These are phyloP conservation scores for Penicillium nucicola DNA, from an alignment of 495 filamentous ascomycete species.

Conservation along the genomic window DNA sequence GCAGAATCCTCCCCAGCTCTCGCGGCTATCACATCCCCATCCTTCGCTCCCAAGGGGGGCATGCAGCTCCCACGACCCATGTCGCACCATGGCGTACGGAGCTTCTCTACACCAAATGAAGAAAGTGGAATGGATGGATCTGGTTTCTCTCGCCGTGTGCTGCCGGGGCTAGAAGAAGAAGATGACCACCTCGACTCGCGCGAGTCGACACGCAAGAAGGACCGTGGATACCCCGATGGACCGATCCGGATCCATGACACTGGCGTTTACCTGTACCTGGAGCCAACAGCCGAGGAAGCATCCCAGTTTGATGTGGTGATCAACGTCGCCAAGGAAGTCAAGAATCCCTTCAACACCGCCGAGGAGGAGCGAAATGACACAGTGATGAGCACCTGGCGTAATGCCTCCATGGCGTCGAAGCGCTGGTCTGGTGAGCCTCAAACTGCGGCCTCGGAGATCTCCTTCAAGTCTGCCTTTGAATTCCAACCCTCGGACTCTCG, in stretches of 20 bases:
- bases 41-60: slow-evolving; percentile 56
- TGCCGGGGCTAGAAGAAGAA: slow-evolving; percentile 63
- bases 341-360: slow-evolving; percentile 68
- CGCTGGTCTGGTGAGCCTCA: slow-evolving; percentile 57
- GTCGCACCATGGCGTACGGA: slow-evolving; percentile 32
- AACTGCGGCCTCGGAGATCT: slow-evolving; percentile 65
- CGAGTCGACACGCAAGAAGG: slow-evolving; percentile 57
- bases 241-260: slow-evolving; percentile 90
- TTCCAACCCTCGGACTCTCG: slow-evolving; percentile 24
- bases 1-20: slow-evolving; percentile 68
- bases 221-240: slow-evolving; percentile 88
- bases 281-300: slow-evolving; percentile 84
- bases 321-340: slow-evolving; percentile 93
- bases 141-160: slow-evolving; percentile 20
- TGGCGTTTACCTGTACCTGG: slow-evolving; percentile 88
- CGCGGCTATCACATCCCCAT: slow-evolving; percentile 55
- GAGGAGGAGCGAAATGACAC: slow-evolving; percentile 31
- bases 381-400: slow-evolving; percentile 43
- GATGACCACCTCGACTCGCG: slow-evolving; percentile 70
- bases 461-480: slow-evolving; percentile 73
- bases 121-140: slow-evolving; percentile 8
- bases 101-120: slow-evolving; percentile 21
- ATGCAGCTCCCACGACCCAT: slow-evolving; percentile 59
- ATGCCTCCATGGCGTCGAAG: slow-evolving; percentile 30
- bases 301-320: slow-evolving; percentile 86